phyloP scores from a whole-genome alignment of 192 early-diverging fungal species.

The Dimargaris verticillata region DNA sequence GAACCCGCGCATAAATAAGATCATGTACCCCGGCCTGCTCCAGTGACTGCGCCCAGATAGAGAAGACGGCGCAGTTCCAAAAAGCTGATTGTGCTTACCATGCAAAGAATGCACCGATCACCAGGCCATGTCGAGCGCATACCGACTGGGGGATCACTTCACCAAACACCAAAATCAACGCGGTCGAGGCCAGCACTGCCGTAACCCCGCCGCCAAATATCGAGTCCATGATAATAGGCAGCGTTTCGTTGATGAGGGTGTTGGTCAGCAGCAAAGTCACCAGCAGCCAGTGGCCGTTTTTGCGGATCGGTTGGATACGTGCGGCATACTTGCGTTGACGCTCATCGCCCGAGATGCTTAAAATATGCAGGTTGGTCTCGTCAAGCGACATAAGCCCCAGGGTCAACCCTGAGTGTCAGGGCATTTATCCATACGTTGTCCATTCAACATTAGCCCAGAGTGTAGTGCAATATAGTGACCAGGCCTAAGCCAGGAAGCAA shows the following conservation, averaged over 20 bases:
- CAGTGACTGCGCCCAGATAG: no score
- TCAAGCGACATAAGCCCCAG: slow-evolving; percentile 72
- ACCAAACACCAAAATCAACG: slow-evolving; percentile 82
- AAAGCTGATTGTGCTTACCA: no score
- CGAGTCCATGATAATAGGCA: slow-evolving; percentile 71
- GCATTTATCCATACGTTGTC: no score
- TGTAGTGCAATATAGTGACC: background rate
- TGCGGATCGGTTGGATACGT: slow-evolving; percentile 72
- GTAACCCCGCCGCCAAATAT: slow-evolving; percentile 57
- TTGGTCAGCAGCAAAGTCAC: slow-evolving; percentile 85
- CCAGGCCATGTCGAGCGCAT: slow-evolving; percentile 74
- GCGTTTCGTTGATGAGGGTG: slow-evolving; percentile 86
- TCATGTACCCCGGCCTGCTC: no score
- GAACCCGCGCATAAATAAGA: no score
- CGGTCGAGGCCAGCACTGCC: slow-evolving; percentile 77
- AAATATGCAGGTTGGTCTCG: slow-evolving; percentile 59
- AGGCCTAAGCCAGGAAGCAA: background rate
- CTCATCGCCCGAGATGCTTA: slow-evolving; percentile 58
- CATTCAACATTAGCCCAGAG: no score
- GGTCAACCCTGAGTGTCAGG: slow-evolving; percentile 31
- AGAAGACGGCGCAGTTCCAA: no score
- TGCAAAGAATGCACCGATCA: slow-evolving; percentile 79
- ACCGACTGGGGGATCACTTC: slow-evolving; percentile 92
- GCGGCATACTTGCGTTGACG: slow-evolving; percentile 55
- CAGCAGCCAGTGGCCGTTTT: slow-evolving; percentile 83